Evolutionary conservation across 306 rosid genomes (phyloP), one percentile per base, ranked within the genome.

Genomic region (Betula pendula): DNA sequence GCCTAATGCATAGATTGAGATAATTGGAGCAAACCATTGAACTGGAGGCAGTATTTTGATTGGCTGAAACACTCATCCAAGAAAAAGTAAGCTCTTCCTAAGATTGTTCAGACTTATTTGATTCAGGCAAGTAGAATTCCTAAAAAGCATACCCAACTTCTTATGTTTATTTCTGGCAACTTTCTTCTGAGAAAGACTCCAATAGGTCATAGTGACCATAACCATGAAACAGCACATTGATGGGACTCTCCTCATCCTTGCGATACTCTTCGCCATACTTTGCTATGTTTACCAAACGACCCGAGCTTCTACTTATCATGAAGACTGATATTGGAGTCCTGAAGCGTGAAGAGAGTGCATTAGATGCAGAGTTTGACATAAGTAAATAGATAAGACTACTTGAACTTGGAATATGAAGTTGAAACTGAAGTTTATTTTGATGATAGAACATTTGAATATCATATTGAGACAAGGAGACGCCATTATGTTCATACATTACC

Each of bases 171-270:
- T 84, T 67, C 68, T 51, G 75, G 62, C 81, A 77, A 70, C 67
- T 81, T 72, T 73, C 80, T 56, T 74, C 75, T 47, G 87, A 70
- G 53, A 79, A 71, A 62, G 83, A 80, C 86, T 94, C 98, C 77
- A 94, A 68, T 58, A 90, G 68, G 74, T 94, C 98, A 45, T 94
- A 94, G 85, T 94, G 98, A 79, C 98, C 98, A 76, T 92, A 93
- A 24, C 97, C 96, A 82, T 95, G 96, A 81, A 89, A 95, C 29
- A 95, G 86, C 79, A 95, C 97, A 70, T 89, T 88, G 81, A 95
- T 92, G 65, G 92, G 84, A 75, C 67, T 69, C 69, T 85, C 93
- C 70, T 95, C 81, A 19, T 75, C 86, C 24, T 81, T 82, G 70
- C 22, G 79, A 56, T 92, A 90, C 73, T 89, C 96, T 82, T 92